Base-by-base conservation (phyloP, 768 basidiomycete genomes). In the Grammothele lineata region DNA sequence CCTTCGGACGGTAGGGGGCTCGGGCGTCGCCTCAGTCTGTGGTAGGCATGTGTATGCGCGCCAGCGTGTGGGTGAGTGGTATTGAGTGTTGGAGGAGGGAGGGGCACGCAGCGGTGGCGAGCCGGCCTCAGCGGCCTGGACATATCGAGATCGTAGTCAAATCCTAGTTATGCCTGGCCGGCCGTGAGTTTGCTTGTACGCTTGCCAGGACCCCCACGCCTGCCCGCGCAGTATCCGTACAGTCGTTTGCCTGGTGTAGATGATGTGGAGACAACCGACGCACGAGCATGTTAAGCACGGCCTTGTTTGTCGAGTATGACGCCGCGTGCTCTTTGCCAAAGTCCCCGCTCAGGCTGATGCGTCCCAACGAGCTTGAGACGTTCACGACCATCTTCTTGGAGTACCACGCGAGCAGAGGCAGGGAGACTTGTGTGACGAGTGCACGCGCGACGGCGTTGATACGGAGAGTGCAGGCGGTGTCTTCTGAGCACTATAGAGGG, bases 281-380 rank as follows among this genome's bases (percentile, higher is more conserved):
- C 14, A 48, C 52, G 17, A 37, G 40, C 54, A 56, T 56, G 41
- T 51, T 51, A 10, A 56, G 50, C 5, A 40, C 54, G 5, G 47
- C 41, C 50, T 56, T 56, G 36, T 46, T 38, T 15, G 47, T 27
- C 4, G 50, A 34, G 26, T 53, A 35, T 2, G 37, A 37, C 27
- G 47, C 35, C 7, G 6, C 9, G 8, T 8, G 30, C 6, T 14
- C n/a, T 17, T 21, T 21, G 18, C 26, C 26, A n/a, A n/a, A 38
- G 18, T 34, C 46, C 8, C 14, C 5, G 5, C 18, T n/a, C n/a
- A n/a, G n/a, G n/a, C n/a, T 37, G 6, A 46, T 21, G 15, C 43
- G 37, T 5, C 47, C 54, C 1, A 35, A 11, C 21, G 21, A n/a
- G 37, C 50, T 51, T 18, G 50, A 47, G 3, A 56, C 19, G 19